Percentiles rank a stretch among this genome's conserved stretches.
phyloP scores from a whole-genome alignment of 495 filamentous ascomycete genomes.

The Tirmania nivea region DNA sequence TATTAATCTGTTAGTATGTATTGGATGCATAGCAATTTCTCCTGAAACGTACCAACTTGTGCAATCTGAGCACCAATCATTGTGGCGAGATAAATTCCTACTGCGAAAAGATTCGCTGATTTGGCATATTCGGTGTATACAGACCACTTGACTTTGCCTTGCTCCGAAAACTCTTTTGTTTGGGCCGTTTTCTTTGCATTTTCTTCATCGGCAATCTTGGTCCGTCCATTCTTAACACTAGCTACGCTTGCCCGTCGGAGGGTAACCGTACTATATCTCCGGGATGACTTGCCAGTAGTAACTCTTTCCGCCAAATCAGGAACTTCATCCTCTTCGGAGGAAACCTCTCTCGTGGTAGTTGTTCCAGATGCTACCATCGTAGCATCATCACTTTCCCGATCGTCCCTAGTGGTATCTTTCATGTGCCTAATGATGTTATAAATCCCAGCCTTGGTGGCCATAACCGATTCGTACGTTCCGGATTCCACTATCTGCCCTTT shows the following conservation, averaged over 20 bases:
- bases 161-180: conserved; percentile 64
- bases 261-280: conserved; percentile 48
- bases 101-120: conserved; percentile 71
- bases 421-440: conserved; percentile 43
- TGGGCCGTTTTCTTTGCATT: conserved; percentile 49
- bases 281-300: background rate
- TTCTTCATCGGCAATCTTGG: conserved; percentile 51
- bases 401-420: conserved; percentile 48
- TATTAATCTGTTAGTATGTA: conserved; percentile 1
- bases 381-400: conserved; percentile 34
- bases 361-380: conserved; percentile 33
- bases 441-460: conserved; percentile 86
- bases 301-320: conserved; percentile 16
- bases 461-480: conserved; percentile 70
- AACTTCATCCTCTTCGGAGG: conserved; percentile 27
- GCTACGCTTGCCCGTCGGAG: conserved; percentile 76
- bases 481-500: conserved; percentile 68
- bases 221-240: conserved; percentile 72
- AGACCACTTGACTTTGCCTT: conserved; percentile 94
- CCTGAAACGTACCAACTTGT: conserved; percentile 30
- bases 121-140: conserved; percentile 81
- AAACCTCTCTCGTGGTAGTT: conserved; percentile 22
- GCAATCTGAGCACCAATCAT: conserved; percentile 61
- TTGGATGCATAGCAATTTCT: background rate
- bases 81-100: conserved; percentile 55